phyloP scores from a whole-genome alignment of 2,329 filamentous ascomycete species.

The Dactylella cylindrospora region DNA sequence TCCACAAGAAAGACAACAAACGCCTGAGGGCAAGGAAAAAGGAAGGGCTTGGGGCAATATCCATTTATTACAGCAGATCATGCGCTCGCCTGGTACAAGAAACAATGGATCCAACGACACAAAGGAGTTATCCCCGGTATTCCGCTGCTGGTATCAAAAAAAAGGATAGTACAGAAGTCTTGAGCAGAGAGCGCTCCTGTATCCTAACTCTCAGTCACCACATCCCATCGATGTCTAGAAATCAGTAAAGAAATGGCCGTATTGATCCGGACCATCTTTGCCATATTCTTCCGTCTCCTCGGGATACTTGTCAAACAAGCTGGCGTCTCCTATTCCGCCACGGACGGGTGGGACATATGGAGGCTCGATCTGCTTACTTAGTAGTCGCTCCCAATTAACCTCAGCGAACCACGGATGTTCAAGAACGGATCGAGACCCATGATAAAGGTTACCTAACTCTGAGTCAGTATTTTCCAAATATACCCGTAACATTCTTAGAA shows the following conservation, averaged over 20 bases:
- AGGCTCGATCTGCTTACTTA: slow-evolving; percentile 95
- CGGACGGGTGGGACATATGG: slow-evolving; percentile 96
- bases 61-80: background rate
- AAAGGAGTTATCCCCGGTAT: slow-evolving; percentile 5
- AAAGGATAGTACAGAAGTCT: too few species aligned
- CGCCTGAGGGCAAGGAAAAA: background rate
- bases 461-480: background rate
- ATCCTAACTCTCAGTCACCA: too few species aligned
- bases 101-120: too few species aligned
- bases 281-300: slow-evolving; percentile 96
- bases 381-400: slow-evolving; percentile 93
- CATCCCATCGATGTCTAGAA: slow-evolving; percentile 60
- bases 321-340: slow-evolving; percentile 89
- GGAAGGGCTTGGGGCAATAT: background rate
- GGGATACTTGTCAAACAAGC: slow-evolving; percentile 96
- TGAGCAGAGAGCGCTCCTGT: too few species aligned
- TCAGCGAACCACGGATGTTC: slow-evolving; percentile 94
- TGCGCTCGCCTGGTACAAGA: background rate
- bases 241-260: slow-evolving; percentile 73
- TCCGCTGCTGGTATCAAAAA: background rate
- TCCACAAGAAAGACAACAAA: background rate
- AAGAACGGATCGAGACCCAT: slow-evolving; percentile 88
- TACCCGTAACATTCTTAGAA: background rate
- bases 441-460: slow-evolving; percentile 75
- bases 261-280: slow-evolving; percentile 52